Base-by-base conservation (phyloP, 2,329 filamentous ascomycete genomes). In the Talaromyces sp. region DNA sequence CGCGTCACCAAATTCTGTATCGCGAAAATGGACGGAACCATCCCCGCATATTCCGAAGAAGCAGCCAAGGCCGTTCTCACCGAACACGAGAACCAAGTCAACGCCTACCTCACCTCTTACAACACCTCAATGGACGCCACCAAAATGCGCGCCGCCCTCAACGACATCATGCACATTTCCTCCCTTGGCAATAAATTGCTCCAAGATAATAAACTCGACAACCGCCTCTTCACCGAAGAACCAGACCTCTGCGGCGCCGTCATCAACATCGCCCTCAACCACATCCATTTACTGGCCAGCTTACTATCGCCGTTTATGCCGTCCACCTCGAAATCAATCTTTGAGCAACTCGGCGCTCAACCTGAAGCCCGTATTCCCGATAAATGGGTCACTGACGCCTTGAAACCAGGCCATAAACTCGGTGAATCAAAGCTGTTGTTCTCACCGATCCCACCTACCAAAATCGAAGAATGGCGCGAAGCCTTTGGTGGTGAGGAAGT, bases 271-370 rank as follows among this genome's bases (percentile, higher is more conserved):
- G 91, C 90, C 0, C 83, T 96, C 67, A 96, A 96, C 80, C 86
- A 93, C 69, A 88, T 94, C 62, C 88, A 94, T 73, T 87, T 97
- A 37, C 84, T 96, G 57, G 91, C 93, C 25, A 89, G 87, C 62
- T 81, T 97, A 50, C 86, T 93, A 64, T 87, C 88, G 61, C 93
- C 93, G 0, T 97, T 94, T 80, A 91, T 97, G 84, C 93, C 92
- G 47, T 85, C 85, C n/a, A 93, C 90, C 9, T 84, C 90, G 3
- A 84, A 84, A 66, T 87, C 87, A 37, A 97, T 97, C 70, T 86
- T 92, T 69, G 79, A 86, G 68, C 94, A 97, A 80, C 85, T 98
- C 33, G 86, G 89, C 66, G 79, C 78, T 56, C 75, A 86, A 62
- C 79, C 86, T 72, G 78, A 84, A 57, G 78, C 78, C 93, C 67